These are phyloP conservation scores for Citrus glauca DNA, from an alignment of 345 rosid genomes.

Conservation along the genomic window DNA sequence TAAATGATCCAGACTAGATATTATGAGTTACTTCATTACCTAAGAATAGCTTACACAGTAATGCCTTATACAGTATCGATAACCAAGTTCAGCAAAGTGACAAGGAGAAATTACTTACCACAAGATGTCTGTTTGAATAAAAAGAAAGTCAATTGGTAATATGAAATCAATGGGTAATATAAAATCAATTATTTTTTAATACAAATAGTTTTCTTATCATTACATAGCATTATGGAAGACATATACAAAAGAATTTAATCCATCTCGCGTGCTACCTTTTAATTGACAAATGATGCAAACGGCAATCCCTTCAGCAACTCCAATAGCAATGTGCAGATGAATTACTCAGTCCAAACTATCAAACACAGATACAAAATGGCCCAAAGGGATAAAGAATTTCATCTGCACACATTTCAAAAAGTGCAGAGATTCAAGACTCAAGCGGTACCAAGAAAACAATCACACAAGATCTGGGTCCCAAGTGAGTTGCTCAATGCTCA, in stretches of 20 bases:
- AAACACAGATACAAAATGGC: not conserved
- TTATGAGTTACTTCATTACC: not conserved
- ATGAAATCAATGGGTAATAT: not conserved
- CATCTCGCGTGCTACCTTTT: not conserved
- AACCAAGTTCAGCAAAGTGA: not conserved
- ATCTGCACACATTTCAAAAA: too few species aligned
- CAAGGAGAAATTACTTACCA: too few species aligned
- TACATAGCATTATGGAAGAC: not conserved
- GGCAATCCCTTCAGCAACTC: not conserved
- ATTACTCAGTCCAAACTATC: not conserved
- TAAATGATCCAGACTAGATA: not conserved
- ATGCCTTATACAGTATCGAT: not conserved
- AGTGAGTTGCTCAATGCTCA: constrained; percentile 39
- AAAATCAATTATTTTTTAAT: too few species aligned
- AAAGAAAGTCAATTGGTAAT: not conserved
- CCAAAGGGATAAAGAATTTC: not conserved
- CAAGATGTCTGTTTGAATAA: not conserved
- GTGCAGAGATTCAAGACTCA: not conserved
- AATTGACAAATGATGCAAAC: not conserved
- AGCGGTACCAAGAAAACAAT: not conserved
- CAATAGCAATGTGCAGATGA: not conserved
- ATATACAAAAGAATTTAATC: not conserved
- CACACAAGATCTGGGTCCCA: constrained; percentile 27
- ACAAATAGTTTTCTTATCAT: too few species aligned
- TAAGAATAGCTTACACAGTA: not conserved